phyloP scores from a whole-genome alignment of 805 yeast genomes.

The Metschnikowia drakensbergensis region DNA sequence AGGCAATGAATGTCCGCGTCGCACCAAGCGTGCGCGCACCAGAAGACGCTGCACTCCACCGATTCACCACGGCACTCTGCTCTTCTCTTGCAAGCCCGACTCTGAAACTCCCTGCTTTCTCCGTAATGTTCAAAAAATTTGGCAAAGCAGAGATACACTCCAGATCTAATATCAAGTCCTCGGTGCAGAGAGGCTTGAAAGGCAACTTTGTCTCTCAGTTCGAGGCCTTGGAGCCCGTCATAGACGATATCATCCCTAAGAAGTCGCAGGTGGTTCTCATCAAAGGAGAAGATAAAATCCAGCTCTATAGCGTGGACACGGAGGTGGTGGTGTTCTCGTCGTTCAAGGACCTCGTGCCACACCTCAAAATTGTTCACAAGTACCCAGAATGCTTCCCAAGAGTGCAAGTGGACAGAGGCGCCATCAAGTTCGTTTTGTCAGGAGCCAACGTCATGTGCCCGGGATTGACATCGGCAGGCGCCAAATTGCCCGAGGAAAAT shows the following conservation, averaged over 20 bases:
- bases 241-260: slow-evolving; percentile 84
- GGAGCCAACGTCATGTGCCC: slow-evolving; percentile 98
- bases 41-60: not conserved
- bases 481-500: slow-evolving; percentile 71
- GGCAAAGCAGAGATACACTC: slow-evolving; percentile 85
- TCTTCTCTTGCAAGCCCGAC: not conserved
- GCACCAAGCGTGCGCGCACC: slow-evolving; percentile 2
- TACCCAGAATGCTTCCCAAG: slow-evolving; percentile 81
- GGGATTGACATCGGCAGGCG: slow-evolving; percentile 85
- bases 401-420: slow-evolving; percentile 92
- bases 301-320: slow-evolving; percentile 66
- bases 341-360: slow-evolving; percentile 74
- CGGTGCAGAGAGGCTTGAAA: slow-evolving; percentile 88
- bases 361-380: slow-evolving; percentile 70
- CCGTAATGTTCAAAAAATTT: slow-evolving; percentile 55
- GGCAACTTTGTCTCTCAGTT: slow-evolving; percentile 68
- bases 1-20: not conserved
- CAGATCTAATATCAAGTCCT: slow-evolving; percentile 86
- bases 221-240: slow-evolving; percentile 67
- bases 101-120: not conserved
- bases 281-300: slow-evolving; percentile 88
- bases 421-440: slow-evolving; percentile 89
- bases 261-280: slow-evolving; percentile 74
- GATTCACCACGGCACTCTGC: too few relatives aligned
- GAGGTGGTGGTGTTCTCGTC: slow-evolving; percentile 78